phyloP scores from a whole-genome alignment of 805 yeast species.

The Wickerhamomyces hampshirensis region DNA sequence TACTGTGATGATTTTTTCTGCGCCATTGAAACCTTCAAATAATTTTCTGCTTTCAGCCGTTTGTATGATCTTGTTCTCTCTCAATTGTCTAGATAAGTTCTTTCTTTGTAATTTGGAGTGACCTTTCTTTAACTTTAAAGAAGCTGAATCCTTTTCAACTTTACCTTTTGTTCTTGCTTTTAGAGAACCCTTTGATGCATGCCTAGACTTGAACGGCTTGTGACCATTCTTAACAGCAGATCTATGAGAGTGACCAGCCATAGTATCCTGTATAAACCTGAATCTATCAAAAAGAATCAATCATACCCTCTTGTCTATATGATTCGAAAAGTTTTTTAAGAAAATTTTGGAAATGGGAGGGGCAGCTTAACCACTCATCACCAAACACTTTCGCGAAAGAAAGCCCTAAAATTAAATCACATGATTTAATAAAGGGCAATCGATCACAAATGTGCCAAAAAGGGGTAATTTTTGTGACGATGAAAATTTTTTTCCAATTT shows the following conservation, averaged over 20 bases:
- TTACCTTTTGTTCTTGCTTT: conserved; percentile 82
- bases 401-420: conserved; percentile 10
- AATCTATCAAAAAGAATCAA: neutral
- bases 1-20: conserved; percentile 78
- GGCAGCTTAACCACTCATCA: conserved; percentile 13
- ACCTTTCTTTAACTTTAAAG: conserved; percentile 27
- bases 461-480: conserved; percentile 18
- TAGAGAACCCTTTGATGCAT: conserved; percentile 81
- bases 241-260: conserved; percentile 83
- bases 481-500: conserved; percentile 12
- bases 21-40: conserved; percentile 77
- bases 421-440: conserved; percentile 7
- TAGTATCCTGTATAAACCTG: conserved; percentile 14
- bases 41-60: conserved; percentile 56
- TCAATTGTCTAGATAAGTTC: conserved; percentile 73
- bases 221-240: conserved; percentile 78
- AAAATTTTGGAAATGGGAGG: conserved; percentile 3
- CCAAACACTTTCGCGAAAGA: conserved; percentile 10
- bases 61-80: conserved; percentile 62
- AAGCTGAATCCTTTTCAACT: conserved; percentile 59
- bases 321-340: conserved; percentile 8
- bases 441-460: too few relatives aligned
- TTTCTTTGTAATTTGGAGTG: conserved; percentile 61
- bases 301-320: neutral
- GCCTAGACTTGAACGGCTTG: conserved; percentile 88